Percentiles rank a stretch among this genome's conserved stretches.
These are phyloP conservation scores for Tolypocladium cylindrosporum DNA, from an alignment of 2,329 filamentous ascomycete species.

Conservation along the genomic window DNA sequence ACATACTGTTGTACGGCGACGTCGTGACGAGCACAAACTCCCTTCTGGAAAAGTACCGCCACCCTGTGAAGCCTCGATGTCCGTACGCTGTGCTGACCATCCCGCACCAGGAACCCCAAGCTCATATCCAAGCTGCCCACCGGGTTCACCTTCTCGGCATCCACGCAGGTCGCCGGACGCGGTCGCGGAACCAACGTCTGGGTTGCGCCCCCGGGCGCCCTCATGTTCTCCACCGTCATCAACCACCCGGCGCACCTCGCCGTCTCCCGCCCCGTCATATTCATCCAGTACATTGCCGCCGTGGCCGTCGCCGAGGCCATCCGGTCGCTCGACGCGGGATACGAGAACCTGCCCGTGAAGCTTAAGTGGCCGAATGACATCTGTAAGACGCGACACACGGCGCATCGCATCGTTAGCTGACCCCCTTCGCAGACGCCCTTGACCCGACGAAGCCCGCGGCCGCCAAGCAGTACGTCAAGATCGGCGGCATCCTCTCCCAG, in stretches of 20 bases:
- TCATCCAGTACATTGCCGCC: constrained; percentile 87
- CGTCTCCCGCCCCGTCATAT: constrained; percentile 69
- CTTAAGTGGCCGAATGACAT: constrained; percentile 99
- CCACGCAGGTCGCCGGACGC: constrained; percentile 77
- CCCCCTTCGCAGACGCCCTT: constrained; percentile 41
- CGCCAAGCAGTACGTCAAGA: constrained; percentile 62
- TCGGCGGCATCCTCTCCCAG: constrained; percentile 87
- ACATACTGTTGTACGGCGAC: constrained; percentile 74
- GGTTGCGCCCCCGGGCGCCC: constrained; percentile 77
- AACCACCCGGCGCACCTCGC: constrained; percentile 70
- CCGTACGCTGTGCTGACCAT: background rate
- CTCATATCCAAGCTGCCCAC: constrained; percentile 67
- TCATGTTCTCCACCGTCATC: constrained; percentile 83
- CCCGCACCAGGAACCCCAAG: constrained; percentile 54
- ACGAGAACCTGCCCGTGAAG: constrained; percentile 66
- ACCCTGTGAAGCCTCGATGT: background rate
- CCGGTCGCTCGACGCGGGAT: constrained; percentile 67
- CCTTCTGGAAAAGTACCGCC: constrained; percentile 68
- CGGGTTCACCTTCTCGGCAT: constrained; percentile 82
- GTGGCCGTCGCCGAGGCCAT: constrained; percentile 81
- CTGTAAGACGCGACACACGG: constrained; percentile 32
- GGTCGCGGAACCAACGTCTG: constrained; percentile 90
- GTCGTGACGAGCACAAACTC: constrained; percentile 93
- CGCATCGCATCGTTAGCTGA: background rate
- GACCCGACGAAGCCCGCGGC: constrained; percentile 46